Evolutionary conservation across 352 stramenopile genomes (phyloP), one percentile per base, ranked within the genome.

Genomic region (Hyaloperonospora arabidopsidis): DNA sequence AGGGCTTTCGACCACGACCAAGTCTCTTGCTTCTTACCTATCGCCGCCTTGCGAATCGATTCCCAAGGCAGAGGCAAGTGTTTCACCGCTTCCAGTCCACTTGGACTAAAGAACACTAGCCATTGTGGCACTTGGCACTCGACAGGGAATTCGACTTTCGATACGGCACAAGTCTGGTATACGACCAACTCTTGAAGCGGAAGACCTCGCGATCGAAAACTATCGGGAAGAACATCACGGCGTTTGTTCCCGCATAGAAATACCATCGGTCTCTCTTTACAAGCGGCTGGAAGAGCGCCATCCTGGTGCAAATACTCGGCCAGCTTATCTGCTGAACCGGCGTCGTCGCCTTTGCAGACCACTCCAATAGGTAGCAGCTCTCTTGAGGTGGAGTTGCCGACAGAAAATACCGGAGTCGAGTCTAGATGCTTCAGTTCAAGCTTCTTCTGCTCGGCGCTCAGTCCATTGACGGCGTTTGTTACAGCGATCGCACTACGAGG

Each of bases 31-130:
- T 28, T 11, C 73, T 38, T 67, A 88, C 81, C 82, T 38, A 93
- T 89, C 0, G 83, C 74, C 23, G 75, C 83, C 49, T 93, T 93
- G 35, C 72, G 75, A 43, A 93, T 74, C 5, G 43, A 59, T n/a
- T 58, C 39, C 83, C 79, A 90, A 23, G 67, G 61, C 13, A 83
- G 34, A 25, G 45, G 25, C 22, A 86, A 18, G 1, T 62, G 58
- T 8, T 76, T 75, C 2, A 77, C 67, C 10, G 71, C 79, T 32
- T 83, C 79, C 5, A 93, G 62, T 2, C 83, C 83, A 35, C 83
- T 93, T 0, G 83, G 83, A 54, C 83, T 93, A 53, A 93, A 93
- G 64, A 86, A 90, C 14, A 76, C 79, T 25, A 90, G 61, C 83
- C 83, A 93, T 12, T 79, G 52, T 6, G 78, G 79, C 21, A 61